Conservation (phyloP, 78 protist genomes). For the Dictyostelium capitatum region DNA sequence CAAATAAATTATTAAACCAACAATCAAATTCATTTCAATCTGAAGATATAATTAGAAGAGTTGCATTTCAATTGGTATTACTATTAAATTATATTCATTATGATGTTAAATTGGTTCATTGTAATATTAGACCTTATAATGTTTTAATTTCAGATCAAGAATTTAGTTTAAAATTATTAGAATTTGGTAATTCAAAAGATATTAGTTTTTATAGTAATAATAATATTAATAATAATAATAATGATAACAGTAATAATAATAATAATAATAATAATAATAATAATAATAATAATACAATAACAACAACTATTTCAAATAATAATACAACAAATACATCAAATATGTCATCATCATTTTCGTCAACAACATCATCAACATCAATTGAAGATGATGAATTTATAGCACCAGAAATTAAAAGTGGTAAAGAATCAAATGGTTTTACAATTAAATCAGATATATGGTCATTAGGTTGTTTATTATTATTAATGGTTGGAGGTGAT, state of each 20-base stretch:
- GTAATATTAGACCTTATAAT: not conserved
- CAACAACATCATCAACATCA: not conserved
- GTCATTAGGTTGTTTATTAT: slow-evolving; percentile 2
- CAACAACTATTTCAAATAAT: not conserved
- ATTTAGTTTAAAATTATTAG: not conserved
- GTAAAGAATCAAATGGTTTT: not conserved
- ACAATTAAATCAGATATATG: not conserved
- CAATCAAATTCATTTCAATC: not conserved
- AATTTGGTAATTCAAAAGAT: not conserved
- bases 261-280: slow-evolving; percentile 23
- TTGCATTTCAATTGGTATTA: not conserved
- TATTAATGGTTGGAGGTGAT: slow-evolving; percentile 1
- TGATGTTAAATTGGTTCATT: not conserved
- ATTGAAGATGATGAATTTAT: not conserved
- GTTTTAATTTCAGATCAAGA: not conserved
- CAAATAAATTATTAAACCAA: not conserved
- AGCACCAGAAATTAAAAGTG: slow-evolving; percentile 1
- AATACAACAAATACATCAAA: not conserved
- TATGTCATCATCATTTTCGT: not conserved
- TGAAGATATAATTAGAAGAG: not conserved
- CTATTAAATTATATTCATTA: not conserved
- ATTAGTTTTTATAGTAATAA: not conserved
- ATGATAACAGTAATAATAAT: not conserved
- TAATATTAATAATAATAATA: not conserved
- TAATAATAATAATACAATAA: not conserved